Base-by-base conservation (phyloP, 2,329 filamentous ascomycete genomes). In the Nigrospora osmanthi region DNA sequence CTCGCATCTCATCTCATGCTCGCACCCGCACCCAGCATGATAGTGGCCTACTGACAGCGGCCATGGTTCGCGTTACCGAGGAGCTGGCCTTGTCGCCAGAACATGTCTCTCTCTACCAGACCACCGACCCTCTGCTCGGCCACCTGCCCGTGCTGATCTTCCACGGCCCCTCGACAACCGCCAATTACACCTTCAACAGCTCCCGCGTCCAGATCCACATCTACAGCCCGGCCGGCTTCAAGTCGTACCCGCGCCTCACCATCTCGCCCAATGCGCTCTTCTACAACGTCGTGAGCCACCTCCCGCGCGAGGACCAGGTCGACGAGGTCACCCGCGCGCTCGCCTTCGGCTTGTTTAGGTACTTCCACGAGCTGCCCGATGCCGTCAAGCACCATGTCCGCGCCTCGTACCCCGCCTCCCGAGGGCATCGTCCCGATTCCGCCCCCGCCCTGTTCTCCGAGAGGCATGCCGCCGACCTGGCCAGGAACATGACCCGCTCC, bases 161-260 rank as follows among this genome's bases (percentile, higher is more conserved):
- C 74, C 88, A 96, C 65, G 91, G 91, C 13, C 81, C 89, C 14
- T 91, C 91, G 39, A 89, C 90, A 30, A 94, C 89, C 37, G 83
- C 87, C 58, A 94, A 95, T 67, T 86, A 85, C 53, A 88, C 82
- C 40, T 81, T 83, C 58, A 94, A 89, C 67, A 91, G 86, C 68
- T 96, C 91, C 51, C 86, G 93, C 65, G 90, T 97, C 54, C 91
- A 97, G 70, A 80, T 93, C 52, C 93, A 97, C 66, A 80, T 98
- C 66, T 88, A 94, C 69, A 87, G 87, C 49, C 82, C 89, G 3
- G 90, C 89, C 52, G 93, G 93, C 53, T 85, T 94, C 56, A 85
- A 88, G 60, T 91, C 86, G 55, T 98, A 91, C 62, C 83, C 87
- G 48, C 88, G 91, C 57, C 81, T 98, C 54, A 95, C 91, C 49